phyloP scores from a whole-genome alignment of 495 filamentous ascomycete genomes.

The Neurospora cerealis region DNA sequence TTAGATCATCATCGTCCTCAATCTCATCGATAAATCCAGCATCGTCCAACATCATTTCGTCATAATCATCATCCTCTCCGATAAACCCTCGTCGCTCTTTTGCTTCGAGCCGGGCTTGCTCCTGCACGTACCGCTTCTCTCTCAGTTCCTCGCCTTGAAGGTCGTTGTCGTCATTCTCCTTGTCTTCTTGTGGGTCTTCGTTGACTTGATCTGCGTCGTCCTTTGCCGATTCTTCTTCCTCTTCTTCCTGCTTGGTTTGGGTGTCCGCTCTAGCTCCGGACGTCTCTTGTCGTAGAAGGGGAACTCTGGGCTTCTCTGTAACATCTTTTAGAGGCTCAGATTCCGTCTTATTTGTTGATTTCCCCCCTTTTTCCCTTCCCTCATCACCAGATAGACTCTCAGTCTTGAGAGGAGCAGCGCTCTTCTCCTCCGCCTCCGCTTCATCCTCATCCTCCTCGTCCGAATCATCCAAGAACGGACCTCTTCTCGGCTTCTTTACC shows the following conservation, averaged over 20 bases:
- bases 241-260: constrained; percentile 15
- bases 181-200: constrained; percentile 29
- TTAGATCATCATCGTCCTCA: not conserved
- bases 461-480: constrained; percentile 25
- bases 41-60: constrained; percentile 11
- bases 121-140: constrained; percentile 52
- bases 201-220: constrained; percentile 53
- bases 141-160: constrained; percentile 53
- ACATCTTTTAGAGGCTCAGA: not conserved
- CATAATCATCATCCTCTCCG: constrained; percentile 23
- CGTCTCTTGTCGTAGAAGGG: constrained; percentile 14
- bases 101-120: constrained; percentile 49
- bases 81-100: constrained; percentile 20
- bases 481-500: constrained; percentile 11
- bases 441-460: constrained; percentile 9
- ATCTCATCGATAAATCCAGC: not conserved
- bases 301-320: not conserved
- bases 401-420: not conserved
- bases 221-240: constrained; percentile 21
- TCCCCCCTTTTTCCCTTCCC: constrained; percentile 3
- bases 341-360: not conserved
- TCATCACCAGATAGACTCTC: not conserved
- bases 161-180: constrained; percentile 24
- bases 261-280: constrained; percentile 3
- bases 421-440: constrained; percentile 2